These are phyloP conservation scores for Heliamphora ciliata DNA, from an alignment of 179 eudicot genomes.

Conservation along the genomic window DNA sequence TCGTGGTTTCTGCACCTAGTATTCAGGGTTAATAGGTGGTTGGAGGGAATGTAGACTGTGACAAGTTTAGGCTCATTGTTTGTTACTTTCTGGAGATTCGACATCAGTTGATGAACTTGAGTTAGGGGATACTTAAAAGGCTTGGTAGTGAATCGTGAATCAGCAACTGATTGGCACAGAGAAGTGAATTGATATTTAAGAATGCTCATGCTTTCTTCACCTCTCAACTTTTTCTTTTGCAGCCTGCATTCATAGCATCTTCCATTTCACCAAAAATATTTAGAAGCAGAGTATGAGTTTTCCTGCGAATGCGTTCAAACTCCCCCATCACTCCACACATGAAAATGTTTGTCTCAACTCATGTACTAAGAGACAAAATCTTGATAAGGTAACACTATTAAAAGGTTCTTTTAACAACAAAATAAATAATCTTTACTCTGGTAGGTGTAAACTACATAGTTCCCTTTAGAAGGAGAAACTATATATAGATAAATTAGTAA, in stretches of 20 bases:
- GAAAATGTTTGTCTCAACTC: not conserved
- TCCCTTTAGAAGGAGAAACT: not conserved
- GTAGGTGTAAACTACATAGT: not conserved
- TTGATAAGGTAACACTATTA: not conserved
- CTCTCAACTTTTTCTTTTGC: not conserved
- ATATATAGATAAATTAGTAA: too few relatives aligned
- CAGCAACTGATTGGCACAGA: constrained; percentile 1
- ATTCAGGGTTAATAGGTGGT: not conserved
- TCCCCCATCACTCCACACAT: not conserved
- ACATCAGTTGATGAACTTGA: not conserved
- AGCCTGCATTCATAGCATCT: not conserved
- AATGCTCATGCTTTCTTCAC: constrained; percentile 4
- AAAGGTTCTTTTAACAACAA: not conserved
- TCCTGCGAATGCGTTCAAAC: not conserved
- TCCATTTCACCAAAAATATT: not conserved
- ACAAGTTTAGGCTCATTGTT: not conserved
- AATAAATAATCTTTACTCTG: not conserved
- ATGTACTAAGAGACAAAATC: not conserved
- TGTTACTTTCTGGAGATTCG: not conserved
- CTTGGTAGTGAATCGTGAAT: not conserved
- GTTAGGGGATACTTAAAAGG: not conserved
- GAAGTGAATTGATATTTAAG: constrained; percentile 14
- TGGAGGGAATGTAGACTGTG: not conserved
- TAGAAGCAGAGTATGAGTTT: not conserved
- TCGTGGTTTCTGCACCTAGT: constrained; percentile 15